A percentile compares a stretch with the other conserved stretches of the same genome.
These are phyloP conservation scores for Litchi chinensis DNA, from an alignment of 345 rosid species.

Conservation along the genomic window DNA sequence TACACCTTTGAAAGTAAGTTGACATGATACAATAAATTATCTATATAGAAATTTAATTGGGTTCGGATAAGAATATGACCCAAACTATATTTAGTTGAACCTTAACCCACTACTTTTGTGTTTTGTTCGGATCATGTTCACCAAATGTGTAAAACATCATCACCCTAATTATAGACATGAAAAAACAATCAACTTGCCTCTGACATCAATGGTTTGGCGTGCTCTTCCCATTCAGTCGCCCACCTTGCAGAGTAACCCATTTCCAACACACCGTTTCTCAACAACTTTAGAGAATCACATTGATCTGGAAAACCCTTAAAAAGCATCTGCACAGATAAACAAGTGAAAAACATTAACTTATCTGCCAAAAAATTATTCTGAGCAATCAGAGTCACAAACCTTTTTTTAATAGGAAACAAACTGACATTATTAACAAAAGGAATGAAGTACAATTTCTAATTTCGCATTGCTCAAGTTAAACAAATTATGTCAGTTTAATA, in stretches of 20 bases:
- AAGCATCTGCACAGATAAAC: constrained; percentile 54
- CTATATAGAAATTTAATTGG: background rate
- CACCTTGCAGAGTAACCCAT: constrained; percentile 74
- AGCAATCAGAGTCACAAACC: background rate
- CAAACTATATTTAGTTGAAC: background rate
- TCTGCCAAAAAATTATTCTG: background rate
- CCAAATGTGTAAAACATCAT: background rate
- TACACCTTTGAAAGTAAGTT: background rate
- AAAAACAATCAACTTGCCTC: constrained; percentile 38
- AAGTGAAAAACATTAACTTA: background rate
- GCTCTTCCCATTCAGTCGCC: constrained; percentile 89
- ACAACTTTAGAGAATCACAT: constrained; percentile 55
- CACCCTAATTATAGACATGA: background rate
- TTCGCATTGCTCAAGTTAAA: background rate
- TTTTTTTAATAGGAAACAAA: too few species aligned
- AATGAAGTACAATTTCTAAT: background rate
- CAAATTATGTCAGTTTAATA: background rate
- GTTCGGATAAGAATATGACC: background rate
- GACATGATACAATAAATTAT: background rate
- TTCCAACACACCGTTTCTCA: constrained; percentile 70
- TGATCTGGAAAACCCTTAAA: constrained; percentile 80
- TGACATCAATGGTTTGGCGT: constrained; percentile 73
- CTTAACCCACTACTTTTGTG: background rate
- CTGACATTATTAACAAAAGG: background rate
- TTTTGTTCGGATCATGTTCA: background rate